A percentile compares a stretch with the other conserved stretches of the same genome.
phyloP scores from a whole-genome alignment of 306 rosid species.

The Sicyos edulis region DNA sequence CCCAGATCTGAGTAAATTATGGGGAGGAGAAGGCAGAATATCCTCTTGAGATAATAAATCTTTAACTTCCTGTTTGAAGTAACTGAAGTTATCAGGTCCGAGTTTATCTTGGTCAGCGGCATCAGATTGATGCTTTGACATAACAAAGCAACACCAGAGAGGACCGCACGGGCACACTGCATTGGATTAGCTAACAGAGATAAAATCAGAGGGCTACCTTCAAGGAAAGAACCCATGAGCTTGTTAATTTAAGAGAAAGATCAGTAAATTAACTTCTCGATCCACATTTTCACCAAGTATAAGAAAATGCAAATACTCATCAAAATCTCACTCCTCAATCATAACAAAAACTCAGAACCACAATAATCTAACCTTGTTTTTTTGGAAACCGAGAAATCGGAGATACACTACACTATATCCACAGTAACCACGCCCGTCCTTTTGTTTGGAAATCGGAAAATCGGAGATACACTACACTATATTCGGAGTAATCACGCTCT shows the following conservation, averaged over 20 bases:
- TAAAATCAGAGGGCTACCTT: neutral
- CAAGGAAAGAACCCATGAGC: neutral
- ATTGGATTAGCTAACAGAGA: slow-evolving; percentile 14
- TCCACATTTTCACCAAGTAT: neutral
- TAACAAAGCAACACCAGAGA: slow-evolving; percentile 35
- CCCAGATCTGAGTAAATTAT: slow-evolving; percentile 26
- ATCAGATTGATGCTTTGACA: slow-evolving; percentile 46
- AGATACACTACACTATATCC: no score
- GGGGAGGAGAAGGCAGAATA: slow-evolving; percentile 28
- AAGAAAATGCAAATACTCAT: neutral
- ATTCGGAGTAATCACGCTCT: no score
- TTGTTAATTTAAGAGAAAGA: neutral
- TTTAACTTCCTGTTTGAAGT: slow-evolving; percentile 35
- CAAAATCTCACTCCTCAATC: neutral
- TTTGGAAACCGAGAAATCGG: no score
- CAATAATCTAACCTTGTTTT: neutral
- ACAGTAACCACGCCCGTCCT: no score
- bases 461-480: no score
- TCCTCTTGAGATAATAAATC: slow-evolving; percentile 54
- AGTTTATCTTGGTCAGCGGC: slow-evolving; percentile 31
- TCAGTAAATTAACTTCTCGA: neutral
- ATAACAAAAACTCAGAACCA: neutral
- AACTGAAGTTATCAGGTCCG: slow-evolving; percentile 78
- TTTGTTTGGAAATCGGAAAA: no score
- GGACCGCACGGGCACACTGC: slow-evolving; percentile 26